Percentiles rank a stretch among this genome's conserved stretches.
Conservation (phyloP, 2,329 filamentous ascomycete species). For the Periconia sp. region DNA sequence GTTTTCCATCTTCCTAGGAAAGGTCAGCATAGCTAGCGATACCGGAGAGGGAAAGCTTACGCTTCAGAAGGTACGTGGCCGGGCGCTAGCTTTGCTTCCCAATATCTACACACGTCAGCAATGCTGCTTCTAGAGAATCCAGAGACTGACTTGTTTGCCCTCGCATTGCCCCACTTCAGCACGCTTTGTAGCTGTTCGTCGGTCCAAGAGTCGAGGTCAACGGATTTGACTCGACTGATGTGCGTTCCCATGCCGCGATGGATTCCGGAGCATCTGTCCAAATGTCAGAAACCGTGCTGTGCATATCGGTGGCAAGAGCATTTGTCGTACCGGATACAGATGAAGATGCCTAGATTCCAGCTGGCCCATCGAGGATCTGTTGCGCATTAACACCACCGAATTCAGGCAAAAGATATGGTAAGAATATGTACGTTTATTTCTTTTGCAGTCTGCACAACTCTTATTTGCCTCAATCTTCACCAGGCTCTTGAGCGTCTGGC, state of each 20-base stretch:
- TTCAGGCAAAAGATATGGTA: conserved; percentile 1
- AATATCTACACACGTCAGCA: conserved; percentile 65
- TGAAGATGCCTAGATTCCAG: conserved; percentile 96
- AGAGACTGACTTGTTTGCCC: conserved; percentile 81
- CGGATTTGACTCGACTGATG: conserved; percentile 96
- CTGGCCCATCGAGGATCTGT: conserved; percentile 97
- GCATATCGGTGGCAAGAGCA: conserved; percentile 2
- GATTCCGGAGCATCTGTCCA: conserved; percentile 85
- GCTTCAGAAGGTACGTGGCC: conserved; percentile 93
- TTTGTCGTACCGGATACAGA: conserved; percentile 77
- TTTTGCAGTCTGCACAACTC: conserved; percentile 97
- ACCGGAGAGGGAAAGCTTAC: conserved; percentile 45
- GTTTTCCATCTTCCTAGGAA: conserved; percentile 87
- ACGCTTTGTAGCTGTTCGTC: conserved; percentile 97
- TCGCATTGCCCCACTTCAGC: conserved; percentile 91
- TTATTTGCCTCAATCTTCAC: conserved; percentile 96
- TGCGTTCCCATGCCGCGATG: conserved; percentile 99
- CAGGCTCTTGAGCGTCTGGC: conserved; percentile 90
- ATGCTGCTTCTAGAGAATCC: background rate
- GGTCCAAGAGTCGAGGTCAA: conserved; percentile 97
- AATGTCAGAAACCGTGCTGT: conserved; percentile 14
- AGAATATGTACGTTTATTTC: conserved; percentile 84
- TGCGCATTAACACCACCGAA: conserved; percentile 24
- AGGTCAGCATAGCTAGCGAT: conserved; percentile 6
- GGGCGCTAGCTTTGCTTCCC: conserved; percentile 91